Percentiles rank a stretch among this genome's conserved stretches.
Conservation (phyloP, 2,329 filamentous ascomycete genomes). For the Arthrobotrys conoides region DNA sequence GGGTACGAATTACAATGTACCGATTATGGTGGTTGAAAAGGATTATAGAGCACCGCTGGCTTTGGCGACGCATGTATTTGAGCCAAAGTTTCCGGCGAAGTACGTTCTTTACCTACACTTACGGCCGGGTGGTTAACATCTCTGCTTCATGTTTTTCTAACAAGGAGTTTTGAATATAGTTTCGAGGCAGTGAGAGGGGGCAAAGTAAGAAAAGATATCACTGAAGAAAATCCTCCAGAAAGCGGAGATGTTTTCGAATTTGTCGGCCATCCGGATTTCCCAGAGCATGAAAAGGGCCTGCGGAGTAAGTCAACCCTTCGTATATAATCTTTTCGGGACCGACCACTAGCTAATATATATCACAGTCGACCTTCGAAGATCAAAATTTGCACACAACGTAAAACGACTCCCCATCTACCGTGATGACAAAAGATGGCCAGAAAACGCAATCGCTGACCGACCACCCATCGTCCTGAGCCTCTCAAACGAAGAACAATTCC, state of each 20-base stretch:
- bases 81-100: slow-evolving; percentile 15
- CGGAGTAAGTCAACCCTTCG: not conserved
- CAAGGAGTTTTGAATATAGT: slow-evolving; percentile 1
- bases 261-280: slow-evolving; percentile 7
- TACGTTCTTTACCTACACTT: not conserved
- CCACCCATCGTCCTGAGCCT: not conserved
- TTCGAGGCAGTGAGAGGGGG: not conserved
- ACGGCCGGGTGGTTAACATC: too few relatives aligned
- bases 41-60: not conserved
- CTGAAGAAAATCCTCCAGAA: not conserved
- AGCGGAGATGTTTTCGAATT: slow-evolving; percentile 26
- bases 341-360: not conserved
- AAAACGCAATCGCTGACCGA: not conserved
- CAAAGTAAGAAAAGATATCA: slow-evolving; percentile 7
- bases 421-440: not conserved
- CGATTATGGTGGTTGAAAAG: slow-evolving; percentile 21
- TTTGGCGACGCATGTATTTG: slow-evolving; percentile 1
- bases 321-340: not conserved
- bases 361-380: not conserved
- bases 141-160: not conserved
- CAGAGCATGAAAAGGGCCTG: not conserved
- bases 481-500: not conserved
- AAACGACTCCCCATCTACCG: not conserved
- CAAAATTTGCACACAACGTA: not conserved
- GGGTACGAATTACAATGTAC: slow-evolving; percentile 4